Conservation (phyloP, 257 asterid genomes). For the Cordia subcordata region DNA sequence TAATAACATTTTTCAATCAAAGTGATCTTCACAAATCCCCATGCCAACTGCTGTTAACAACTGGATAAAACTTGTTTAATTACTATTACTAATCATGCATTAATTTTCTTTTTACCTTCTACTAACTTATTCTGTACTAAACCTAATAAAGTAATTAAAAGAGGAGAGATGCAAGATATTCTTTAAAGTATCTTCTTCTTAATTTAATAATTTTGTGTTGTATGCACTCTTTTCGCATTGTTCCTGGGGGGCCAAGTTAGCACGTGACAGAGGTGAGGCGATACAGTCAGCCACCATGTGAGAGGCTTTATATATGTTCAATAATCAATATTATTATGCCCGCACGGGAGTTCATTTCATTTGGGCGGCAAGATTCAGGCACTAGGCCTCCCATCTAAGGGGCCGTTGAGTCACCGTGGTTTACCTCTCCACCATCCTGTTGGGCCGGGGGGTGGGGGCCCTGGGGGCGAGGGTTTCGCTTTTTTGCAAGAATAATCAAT, state of each 20-base stretch:
- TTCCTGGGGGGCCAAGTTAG: constrained; percentile 64
- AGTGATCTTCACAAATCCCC: constrained; percentile 22
- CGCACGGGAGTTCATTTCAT: too few species aligned
- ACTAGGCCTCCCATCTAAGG: too few species aligned
- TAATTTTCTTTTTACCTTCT: constrained; percentile 3
- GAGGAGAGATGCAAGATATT: background rate
- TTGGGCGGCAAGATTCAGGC: too few species aligned
- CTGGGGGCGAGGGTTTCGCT: too few species aligned
- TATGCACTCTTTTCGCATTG: constrained; percentile 11
- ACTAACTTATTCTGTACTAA: constrained; percentile 4
- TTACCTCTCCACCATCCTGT: too few species aligned
- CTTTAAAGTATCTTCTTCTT: too few species aligned
- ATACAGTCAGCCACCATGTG: constrained; percentile 79
- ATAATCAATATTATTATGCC: too few species aligned
- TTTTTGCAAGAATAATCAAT: too few species aligned
- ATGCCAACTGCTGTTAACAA: constrained; percentile 16
- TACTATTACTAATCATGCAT: constrained; percentile 12
- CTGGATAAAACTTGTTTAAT: constrained; percentile 18
- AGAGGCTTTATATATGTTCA: constrained; percentile 12
- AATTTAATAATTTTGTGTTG: background rate
- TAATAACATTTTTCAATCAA: background rate
- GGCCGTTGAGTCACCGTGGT: too few species aligned
- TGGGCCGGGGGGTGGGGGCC: too few species aligned
- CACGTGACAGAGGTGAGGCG: constrained; percentile 75
- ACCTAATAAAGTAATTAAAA: background rate